Percentiles rank a stretch among this genome's conserved stretches.
Conservation (phyloP, 805 yeast genomes). For the Wickerhamomyces chaumierensis region DNA sequence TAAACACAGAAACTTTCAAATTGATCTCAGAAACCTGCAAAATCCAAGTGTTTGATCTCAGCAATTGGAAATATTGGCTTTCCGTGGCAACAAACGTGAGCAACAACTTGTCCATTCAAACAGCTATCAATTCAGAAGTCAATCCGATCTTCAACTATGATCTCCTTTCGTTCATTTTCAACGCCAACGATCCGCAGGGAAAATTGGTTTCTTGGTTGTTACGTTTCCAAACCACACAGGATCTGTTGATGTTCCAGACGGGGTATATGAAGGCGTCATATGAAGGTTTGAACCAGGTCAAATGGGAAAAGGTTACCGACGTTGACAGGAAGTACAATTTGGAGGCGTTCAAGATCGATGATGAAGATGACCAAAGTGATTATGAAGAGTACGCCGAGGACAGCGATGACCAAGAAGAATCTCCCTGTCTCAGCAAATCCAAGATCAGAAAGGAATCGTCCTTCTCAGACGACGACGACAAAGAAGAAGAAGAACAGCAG, state of each 20-base stretch:
- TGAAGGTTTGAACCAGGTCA: constrained; percentile 42
- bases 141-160: constrained; percentile 58
- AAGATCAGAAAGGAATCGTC: too few relatives aligned
- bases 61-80: constrained; percentile 42
- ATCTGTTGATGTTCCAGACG: constrained; percentile 40
- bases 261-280: constrained; percentile 42
- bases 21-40: constrained; percentile 24
- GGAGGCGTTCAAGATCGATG: constrained; percentile 35
- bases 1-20: constrained; percentile 35
- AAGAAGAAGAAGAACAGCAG: constrained; percentile 15
- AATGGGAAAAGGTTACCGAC: constrained; percentile 33
- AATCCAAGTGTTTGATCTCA: constrained; percentile 32
- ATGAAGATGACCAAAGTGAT: constrained; percentile 11
- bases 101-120: constrained; percentile 23
- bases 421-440: too few relatives aligned
- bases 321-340: constrained; percentile 44
- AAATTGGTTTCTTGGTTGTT: constrained; percentile 50
- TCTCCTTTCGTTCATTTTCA: constrained; percentile 52
- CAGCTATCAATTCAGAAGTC: constrained; percentile 35
- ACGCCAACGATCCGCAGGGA: constrained; percentile 28
- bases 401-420: constrained; percentile 18
- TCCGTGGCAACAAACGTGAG: constrained; percentile 31
- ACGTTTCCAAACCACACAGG: constrained; percentile 32
- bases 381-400: constrained; percentile 12
- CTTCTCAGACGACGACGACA: constrained; percentile 28